Evolutionary conservation across 2,329 filamentous ascomycete genomes (phyloP), one percentile per base, ranked within the genome.

Genomic region (Clarireedia sp.): DNA sequence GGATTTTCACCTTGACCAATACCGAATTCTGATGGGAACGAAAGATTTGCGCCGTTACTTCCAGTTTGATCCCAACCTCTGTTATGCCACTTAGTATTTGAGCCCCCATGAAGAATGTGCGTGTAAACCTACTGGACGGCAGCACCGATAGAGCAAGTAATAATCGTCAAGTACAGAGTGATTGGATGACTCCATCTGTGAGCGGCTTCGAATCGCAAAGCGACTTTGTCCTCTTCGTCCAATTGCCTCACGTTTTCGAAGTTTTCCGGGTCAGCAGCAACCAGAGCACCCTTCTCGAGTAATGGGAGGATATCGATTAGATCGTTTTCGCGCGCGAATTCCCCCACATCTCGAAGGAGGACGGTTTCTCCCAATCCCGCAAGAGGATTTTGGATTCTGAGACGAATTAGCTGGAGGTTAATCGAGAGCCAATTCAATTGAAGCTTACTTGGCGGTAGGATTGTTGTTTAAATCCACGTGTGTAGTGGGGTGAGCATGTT

Each of bases 241-340:
- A 91, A 76, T 10, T 80, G 78, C 2, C 66, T 69, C 41, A 90
- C 76, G 36, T 76, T 73, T 56, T 88, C 84, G 67, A 78, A 87
- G 29, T 76, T 74, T 8, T 73, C 72, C 0, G 86, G 86, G 62
- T 85, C 81, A 67, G 89, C 86, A 2, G 88, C 88, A 17, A 90
- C 79, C 10, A 92, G 75, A 3, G 87, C 89, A 36, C 86, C 88
- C 63, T 85, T 85, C 51, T 79, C 75, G 51, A 90, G 75, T 16
- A 86, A 66, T 3, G 73, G 71, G 3, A 81, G 70, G 60, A 85
- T 76, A 53, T 85, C 79, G 2, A 72, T 69, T 24, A 90, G 74
- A 23, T 76, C 76, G 61, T 85, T 79, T 43, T 77, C 71, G 14
- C 73, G 72, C 40, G 83, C 85, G 64, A 87, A 89, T n/a, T 74